Base-by-base conservation (phyloP, 345 rosid species). In the Acer saccharum region DNA sequence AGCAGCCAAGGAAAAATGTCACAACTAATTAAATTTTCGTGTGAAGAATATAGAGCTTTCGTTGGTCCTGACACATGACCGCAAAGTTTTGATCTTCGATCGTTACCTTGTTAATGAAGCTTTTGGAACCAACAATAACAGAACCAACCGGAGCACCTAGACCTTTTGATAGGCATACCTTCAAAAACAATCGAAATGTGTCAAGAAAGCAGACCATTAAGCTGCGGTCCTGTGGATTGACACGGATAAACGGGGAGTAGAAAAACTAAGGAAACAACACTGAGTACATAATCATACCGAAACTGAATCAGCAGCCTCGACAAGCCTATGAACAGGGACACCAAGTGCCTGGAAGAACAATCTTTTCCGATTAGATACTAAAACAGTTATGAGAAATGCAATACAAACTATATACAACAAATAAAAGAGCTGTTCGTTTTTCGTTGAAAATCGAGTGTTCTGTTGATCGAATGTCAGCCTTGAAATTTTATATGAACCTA, bases 71-170 rank as follows among this genome's bases (percentile, higher is more conserved):
- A 44, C 46, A 4, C 46, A 8, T 9, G 10, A 43, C 80, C 4
- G 41, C 43, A 52, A 35, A 60, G 61, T 18, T 48, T 13, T 69
- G 48, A 58, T 17, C 3, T 29, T 13, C 65, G 48, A 58, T 17
- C 2, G 10, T 69, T 86, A 92, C 99, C 93, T 90, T 90, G 70
- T 87, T 76, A 21, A 94, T 89, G 80, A 96, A 96, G 81, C 83
- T 82, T 81, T 82, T 82, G 60, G 97, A 94, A 75, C 99, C 97
- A 50, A 94, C 98, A 80, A 96, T 92, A 50, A 92, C 91, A 65
- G 98, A 87, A 52, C 97, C 99, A 20, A 92, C 97, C 2, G 98
- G 98, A 73, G 99, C 99, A 39, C 98, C 99, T 16, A 94, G 78
- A 55, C 97, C 98, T 83, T 96, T 92, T 0, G 99, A 96, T 72